A percentile compares a stretch with the other conserved stretches of the same genome.
Evolutionary conservation across 2,329 filamentous ascomycete genomes (phyloP).

Genomic region (Ophiocordyceps camponoti-saundersi): DNA sequence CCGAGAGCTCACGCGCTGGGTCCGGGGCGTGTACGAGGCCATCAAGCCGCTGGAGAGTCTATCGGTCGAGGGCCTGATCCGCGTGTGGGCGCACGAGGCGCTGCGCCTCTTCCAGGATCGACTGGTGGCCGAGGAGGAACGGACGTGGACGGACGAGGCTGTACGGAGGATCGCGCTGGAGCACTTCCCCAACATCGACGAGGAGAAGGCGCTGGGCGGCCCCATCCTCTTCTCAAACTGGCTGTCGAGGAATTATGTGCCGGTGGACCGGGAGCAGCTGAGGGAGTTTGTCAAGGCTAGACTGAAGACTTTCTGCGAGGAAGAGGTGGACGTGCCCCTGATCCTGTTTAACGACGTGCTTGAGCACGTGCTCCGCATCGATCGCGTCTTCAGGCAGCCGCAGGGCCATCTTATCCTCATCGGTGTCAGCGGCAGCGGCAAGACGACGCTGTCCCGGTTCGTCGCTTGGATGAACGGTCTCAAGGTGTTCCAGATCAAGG

Average conservation of each 20-base stretch:
- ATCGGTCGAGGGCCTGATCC: constrained; percentile 75
- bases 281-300: constrained; percentile 96
- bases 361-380: constrained; percentile 94
- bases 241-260: constrained; percentile 96
- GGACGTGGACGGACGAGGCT: constrained; percentile 84
- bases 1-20: constrained; percentile 95
- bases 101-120: constrained; percentile 93
- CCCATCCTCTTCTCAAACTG: constrained; percentile 98
- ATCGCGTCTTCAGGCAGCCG: constrained; percentile 94
- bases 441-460: constrained; percentile 93
- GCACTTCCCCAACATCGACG: constrained; percentile 89
- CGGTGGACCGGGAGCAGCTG: constrained; percentile 85
- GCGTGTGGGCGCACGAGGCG: constrained; percentile 97
- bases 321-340: constrained; percentile 95
- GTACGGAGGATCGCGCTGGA: constrained; percentile 76
- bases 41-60: constrained; percentile 82
- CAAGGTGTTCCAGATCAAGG: constrained; percentile 99
- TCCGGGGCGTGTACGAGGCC: constrained; percentile 91
- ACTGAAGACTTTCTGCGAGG: constrained; percentile 95
- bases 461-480: constrained; percentile 99
- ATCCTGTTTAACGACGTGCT: constrained; percentile 99
- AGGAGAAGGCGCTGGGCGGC: constrained; percentile 71
- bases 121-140: constrained; percentile 84
- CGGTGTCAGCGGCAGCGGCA: constrained; percentile 94
- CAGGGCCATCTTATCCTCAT: constrained; percentile 97